Base-by-base conservation (phyloP, 164 flowering plant species). In the Liquidambar formosana region DNA sequence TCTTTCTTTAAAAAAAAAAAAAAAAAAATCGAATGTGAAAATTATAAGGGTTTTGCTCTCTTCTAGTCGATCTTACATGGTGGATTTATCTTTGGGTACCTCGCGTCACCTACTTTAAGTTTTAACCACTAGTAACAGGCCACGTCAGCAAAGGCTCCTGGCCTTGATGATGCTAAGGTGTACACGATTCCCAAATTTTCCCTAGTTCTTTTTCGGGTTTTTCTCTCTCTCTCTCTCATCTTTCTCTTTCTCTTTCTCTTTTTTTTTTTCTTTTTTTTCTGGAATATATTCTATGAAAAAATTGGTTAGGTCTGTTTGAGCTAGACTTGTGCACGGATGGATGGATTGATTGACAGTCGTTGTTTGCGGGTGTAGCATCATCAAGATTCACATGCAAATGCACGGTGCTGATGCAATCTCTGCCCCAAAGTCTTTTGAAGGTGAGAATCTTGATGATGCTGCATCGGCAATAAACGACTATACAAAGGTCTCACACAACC, bases 391-490 rank as follows among this genome's bases (percentile, higher is more conserved):
- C 85, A 79, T 76, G 84, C 78, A n/a, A n/a, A n/a, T n/a, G n/a
- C n/a, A n/a, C n/a, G n/a, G n/a, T n/a, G n/a, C n/a, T n/a, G n/a
- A n/a, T n/a, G n/a, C n/a, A n/a, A n/a, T n/a, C n/a, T n/a, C n/a
- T n/a, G n/a, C n/a, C n/a, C n/a, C n/a, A n/a, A n/a, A n/a, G n/a
- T n/a, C n/a, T n/a, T n/a, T n/a, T n/a, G n/a, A n/a, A n/a, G n/a
- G 70, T 85, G 91, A 79, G 91, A 87, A 87, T 87, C 91, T 87
- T 87, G 91, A 87, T 87, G 88, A 87, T 87, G 89, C 91, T 84
- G 85, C 90, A 81, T 78, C 88, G 64, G 86, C 85, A 81, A 81
- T 67, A 75, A 74, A 74, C 77, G 80, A 79, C 89, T 85, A 59
- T 57, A 64, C 61, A 64, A 25, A 27, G 9, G 19, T 1, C 57